Conservation (phyloP, 768 basidiomycete genomes). For the Lactarius sanguifluus region DNA sequence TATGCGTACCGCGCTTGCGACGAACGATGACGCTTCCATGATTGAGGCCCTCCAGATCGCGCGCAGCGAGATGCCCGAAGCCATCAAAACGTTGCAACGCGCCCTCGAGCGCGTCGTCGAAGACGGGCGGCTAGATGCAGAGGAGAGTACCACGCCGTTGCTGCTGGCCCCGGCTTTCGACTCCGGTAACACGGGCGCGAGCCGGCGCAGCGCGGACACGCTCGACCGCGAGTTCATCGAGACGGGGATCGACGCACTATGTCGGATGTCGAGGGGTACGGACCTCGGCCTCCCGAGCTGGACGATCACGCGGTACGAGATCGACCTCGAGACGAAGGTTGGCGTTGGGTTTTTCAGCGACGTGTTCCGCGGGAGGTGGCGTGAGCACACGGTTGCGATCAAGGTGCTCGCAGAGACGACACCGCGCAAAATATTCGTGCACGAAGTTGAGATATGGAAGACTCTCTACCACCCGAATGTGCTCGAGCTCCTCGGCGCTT, state of each 20-base stretch:
- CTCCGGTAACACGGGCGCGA: constrained; percentile 3
- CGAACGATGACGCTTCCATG: constrained; percentile 63
- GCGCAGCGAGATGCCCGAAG: constrained; percentile 73
- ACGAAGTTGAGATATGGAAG: constrained; percentile 74
- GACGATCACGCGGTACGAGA: constrained; percentile 83
- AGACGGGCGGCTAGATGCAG: constrained; percentile 33
- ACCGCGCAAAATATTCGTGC: constrained; percentile 62
- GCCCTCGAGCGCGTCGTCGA: constrained; percentile 53
- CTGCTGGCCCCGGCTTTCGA: not conserved
- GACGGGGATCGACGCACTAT: constrained; percentile 67
- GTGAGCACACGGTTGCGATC: constrained; percentile 62
- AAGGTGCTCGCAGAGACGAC: constrained; percentile 67
- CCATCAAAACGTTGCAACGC: constrained; percentile 75
- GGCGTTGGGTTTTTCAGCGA: constrained; percentile 75
- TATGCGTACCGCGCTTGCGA: constrained; percentile 56
- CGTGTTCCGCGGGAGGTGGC: constrained; percentile 78
- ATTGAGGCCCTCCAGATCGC: constrained; percentile 60
- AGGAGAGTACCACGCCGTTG: constrained; percentile 17
- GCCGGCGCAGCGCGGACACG: constrained; percentile 40
- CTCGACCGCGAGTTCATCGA: constrained; percentile 72
- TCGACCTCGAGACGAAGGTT: constrained; percentile 66
- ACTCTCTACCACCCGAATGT: constrained; percentile 66
- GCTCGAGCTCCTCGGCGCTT: constrained; percentile 74
- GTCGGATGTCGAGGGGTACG: constrained; percentile 50
- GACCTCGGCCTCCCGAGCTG: constrained; percentile 54